Base-by-base conservation (phyloP, 768 basidiomycete species). In the Suillus weaverae region DNA sequence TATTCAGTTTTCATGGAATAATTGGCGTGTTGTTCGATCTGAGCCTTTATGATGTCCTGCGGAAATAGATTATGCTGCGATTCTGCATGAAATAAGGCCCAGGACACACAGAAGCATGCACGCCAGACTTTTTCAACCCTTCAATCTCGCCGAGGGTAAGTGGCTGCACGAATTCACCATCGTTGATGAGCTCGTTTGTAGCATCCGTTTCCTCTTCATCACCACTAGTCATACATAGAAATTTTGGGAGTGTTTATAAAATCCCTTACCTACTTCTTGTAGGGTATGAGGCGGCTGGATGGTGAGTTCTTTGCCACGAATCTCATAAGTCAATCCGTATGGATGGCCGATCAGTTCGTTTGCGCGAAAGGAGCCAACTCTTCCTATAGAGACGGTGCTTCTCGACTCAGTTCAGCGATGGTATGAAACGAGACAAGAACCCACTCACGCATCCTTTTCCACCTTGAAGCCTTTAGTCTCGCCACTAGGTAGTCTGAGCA, bases 1-100 rank as follows among this genome's bases (percentile, higher is more conserved):
- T 96, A 99, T 76, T 97, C 97, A 1, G 96, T 99, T 78, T 99
- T 99, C 57, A 99, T 81, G 13, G 89, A 88, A 75, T 92, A 99
- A 70, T 93, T 92, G 36, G 92, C 89, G 71, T 99, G 97, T 71
- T 89, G 86, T 70, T 94, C 94, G 55, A 98, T 97, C 76, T 99
- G 97, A 75, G 84, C 89, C 72, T 92, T 89, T 73, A 99, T 97
- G 61, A 99, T 98, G 71, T 98, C 96, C 90, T 97, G 79, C 5
- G 20, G n/a, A 43, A 55, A 71, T 48, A 60, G 66, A 64, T 59
- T 60, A 68, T 67, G 54, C 60, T 62, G 22, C 14, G 60, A 32
- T 56, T 38, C 22, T 60, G 41, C 46, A 50, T 38, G 59, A 36
- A 39, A 39, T 44, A 56, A 41, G 55, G 64, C 60, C 57, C 5